Conservation (phyloP, 768 basidiomycete species). For the Holtermanniella nyarrowii region DNA sequence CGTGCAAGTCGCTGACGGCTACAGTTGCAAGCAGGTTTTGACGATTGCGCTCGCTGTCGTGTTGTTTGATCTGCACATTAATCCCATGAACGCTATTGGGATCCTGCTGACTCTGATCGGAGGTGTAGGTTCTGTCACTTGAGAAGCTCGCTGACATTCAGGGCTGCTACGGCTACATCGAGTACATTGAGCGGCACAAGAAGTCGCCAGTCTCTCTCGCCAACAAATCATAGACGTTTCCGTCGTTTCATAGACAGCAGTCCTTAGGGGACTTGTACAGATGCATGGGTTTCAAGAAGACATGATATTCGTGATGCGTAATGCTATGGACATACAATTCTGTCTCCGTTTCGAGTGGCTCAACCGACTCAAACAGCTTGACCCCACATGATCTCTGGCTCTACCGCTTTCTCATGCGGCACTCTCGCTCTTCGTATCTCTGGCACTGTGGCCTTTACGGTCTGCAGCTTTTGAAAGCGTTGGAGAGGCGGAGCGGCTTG, state of each 20-base stretch:
- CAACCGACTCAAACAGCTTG: too few relatives aligned
- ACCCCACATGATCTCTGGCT: too few relatives aligned
- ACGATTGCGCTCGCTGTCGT: conserved; percentile 74
- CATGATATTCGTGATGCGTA: too few relatives aligned
- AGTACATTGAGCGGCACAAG: conserved; percentile 22
- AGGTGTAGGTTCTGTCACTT: conserved; percentile 57
- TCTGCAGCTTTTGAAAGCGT: too few relatives aligned
- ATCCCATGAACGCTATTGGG: conserved; percentile 65
- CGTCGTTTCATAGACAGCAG: too few relatives aligned
- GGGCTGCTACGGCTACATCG: conserved; percentile 30
- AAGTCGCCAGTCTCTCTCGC: background rate
- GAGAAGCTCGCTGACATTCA: background rate
- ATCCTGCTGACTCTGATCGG: conserved; percentile 75
- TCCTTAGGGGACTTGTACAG: background rate
- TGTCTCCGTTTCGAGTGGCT: too few relatives aligned
- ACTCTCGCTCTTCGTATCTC: too few relatives aligned
- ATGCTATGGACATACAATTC: too few relatives aligned
- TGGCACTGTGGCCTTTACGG: too few relatives aligned
- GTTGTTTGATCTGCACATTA: conserved; percentile 75
- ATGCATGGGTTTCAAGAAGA: too few relatives aligned
- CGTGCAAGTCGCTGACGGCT: conserved; percentile 44
- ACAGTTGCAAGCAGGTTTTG: conserved; percentile 79
- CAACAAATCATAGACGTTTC: background rate
- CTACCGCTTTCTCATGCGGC: too few relatives aligned
- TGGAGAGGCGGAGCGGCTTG: too few relatives aligned